phyloP scores from a whole-genome alignment of 148 eudicot species.

The Dysphania ambrosioides region DNA sequence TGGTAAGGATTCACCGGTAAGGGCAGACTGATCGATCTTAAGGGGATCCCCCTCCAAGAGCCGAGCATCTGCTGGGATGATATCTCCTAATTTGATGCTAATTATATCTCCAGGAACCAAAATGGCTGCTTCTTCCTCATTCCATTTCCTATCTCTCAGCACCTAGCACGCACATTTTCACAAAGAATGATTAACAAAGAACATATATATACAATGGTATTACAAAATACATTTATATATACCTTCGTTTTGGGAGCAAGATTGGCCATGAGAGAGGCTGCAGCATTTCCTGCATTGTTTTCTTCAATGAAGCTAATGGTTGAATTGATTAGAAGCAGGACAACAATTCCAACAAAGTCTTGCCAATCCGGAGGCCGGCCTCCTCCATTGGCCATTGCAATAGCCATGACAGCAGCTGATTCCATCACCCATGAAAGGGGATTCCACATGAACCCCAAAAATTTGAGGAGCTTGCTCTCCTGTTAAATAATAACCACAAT shows the following conservation, averaged over 20 bases:
- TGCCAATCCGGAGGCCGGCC: constrained; percentile 77
- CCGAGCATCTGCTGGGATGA: constrained; percentile 81
- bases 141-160: constrained; percentile 69
- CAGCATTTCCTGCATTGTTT: constrained; percentile 71
- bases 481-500: constrained; percentile 14
- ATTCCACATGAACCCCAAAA: constrained; percentile 83
- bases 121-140: constrained; percentile 60
- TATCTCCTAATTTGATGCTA: constrained; percentile 75
- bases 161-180: constrained; percentile 30
- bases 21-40: constrained; percentile 77
- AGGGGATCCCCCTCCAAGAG: constrained; percentile 71
- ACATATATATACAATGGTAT: no score
- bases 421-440: constrained; percentile 93
- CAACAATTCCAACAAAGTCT: constrained; percentile 71
- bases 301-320: constrained; percentile 73
- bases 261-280: constrained; percentile 76
- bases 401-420: constrained; percentile 73
- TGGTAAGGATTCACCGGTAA: constrained; percentile 73
- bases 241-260: constrained; percentile 71
- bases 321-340: constrained; percentile 62
- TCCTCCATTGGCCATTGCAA: constrained; percentile 66
- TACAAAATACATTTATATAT: no score
- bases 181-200: background rate
- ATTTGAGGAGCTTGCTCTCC: constrained; percentile 62
- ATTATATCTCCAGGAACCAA: constrained; percentile 75